Percentiles rank a stretch among this genome's conserved stretches.
Conservation (phyloP, 257 asterid species). For the Penstemon davidsonii region DNA sequence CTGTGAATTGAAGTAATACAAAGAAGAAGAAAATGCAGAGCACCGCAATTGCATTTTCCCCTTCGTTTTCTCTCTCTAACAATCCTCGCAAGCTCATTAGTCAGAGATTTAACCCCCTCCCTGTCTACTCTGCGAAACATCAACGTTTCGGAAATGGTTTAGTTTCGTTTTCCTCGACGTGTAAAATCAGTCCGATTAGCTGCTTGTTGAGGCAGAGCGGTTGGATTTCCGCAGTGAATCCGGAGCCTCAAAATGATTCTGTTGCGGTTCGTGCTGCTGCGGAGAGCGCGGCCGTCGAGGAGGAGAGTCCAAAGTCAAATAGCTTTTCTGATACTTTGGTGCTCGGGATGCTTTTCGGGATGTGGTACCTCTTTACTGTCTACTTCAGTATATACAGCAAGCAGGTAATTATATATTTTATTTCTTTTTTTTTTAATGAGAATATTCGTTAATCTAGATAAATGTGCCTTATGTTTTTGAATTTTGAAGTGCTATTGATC, state of each 20-base stretch:
- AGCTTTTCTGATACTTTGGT: constrained; percentile 50
- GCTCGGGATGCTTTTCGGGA: constrained; percentile 68
- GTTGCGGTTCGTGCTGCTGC: constrained; percentile 49
- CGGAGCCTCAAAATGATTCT: constrained; percentile 35
- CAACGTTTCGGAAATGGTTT: constrained; percentile 28
- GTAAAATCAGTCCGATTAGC: constrained; percentile 24
- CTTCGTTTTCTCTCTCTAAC: constrained; percentile 44
- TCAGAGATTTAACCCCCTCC: constrained; percentile 22
- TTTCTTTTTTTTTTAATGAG: not conserved
- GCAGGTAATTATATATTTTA: constrained; percentile 52
- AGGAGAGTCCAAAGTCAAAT: constrained; percentile 51
- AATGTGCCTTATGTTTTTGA: not conserved
- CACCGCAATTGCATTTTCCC: constrained; percentile 53
- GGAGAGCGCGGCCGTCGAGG: constrained; percentile 44
- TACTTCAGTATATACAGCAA: constrained; percentile 94
- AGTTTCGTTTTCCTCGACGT: constrained; percentile 16
- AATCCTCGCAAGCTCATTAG: constrained; percentile 29
- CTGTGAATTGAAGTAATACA: not conserved
- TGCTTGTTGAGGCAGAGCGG: constrained; percentile 51
- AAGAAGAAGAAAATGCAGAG: constrained; percentile 49
- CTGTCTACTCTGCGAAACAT: constrained; percentile 17
- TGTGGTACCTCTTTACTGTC: constrained; percentile 73
- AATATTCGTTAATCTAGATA: not conserved
- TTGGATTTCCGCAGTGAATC: constrained; percentile 42
- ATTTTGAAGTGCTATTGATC: constrained; percentile 11